Percentiles rank a stretch among this genome's conserved stretches.
Conservation (phyloP, 805 yeast genomes). For the Candida adriatica region DNA sequence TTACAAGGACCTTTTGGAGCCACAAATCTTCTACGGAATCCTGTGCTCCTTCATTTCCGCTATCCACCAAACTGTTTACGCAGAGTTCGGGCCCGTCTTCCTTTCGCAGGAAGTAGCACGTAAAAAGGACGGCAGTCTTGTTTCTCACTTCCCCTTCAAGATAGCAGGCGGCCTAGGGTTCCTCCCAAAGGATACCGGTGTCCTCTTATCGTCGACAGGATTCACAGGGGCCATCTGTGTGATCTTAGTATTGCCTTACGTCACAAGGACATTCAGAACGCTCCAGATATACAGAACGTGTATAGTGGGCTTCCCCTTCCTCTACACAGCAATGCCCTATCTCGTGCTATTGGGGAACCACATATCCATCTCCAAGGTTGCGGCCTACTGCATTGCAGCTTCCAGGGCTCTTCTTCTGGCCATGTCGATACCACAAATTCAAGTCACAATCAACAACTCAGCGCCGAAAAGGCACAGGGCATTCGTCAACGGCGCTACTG, state of each 20-base stretch:
- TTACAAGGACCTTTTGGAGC: slow-evolving; percentile 7
- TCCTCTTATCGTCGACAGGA: slow-evolving; percentile 17
- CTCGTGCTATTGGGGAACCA: slow-evolving; percentile 15
- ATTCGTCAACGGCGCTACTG: slow-evolving; percentile 11
- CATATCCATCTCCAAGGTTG: slow-evolving; percentile 2
- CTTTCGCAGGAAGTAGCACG: slow-evolving; percentile 11
- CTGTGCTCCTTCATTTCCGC: slow-evolving; percentile 7
- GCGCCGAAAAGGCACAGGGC: slow-evolving; percentile 13
- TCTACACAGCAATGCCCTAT: slow-evolving; percentile 14
- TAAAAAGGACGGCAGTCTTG: slow-evolving; percentile 8
- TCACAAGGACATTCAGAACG: slow-evolving; percentile 18
- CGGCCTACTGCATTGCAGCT: slow-evolving; percentile 6
- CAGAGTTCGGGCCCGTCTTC: slow-evolving; percentile 14
- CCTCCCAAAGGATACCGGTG: slow-evolving; percentile 16
- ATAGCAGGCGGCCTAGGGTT: slow-evolving; percentile 19
- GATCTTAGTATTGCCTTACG: slow-evolving; percentile 14
- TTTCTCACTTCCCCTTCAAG: slow-evolving; percentile 15
- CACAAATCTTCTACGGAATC: slow-evolving; percentile 9
- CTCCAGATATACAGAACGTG: slow-evolving; percentile 14
- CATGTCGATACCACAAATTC: slow-evolving; percentile 11
- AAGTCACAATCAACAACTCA: slow-evolving; percentile 11
- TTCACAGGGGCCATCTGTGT: slow-evolving; percentile 15
- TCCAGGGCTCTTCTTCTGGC: slow-evolving; percentile 5
- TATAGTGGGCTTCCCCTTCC: slow-evolving; percentile 13
- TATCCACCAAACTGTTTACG: slow-evolving; percentile 8